Conservation (phyloP, 1,284 basidiomycete genomes). For the Trametes sp. region DNA sequence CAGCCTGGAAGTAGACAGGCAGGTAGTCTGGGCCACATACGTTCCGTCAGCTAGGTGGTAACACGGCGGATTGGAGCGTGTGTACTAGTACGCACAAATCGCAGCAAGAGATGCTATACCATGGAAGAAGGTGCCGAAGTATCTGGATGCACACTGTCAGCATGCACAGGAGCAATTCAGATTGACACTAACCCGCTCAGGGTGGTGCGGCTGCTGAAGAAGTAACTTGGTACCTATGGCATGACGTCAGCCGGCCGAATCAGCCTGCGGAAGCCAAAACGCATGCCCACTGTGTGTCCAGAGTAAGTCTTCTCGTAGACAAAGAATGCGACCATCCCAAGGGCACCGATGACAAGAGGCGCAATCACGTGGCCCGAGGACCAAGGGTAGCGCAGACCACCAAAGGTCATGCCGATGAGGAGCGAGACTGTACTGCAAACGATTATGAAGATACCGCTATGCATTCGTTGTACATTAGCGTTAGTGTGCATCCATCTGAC, state of each 20-base stretch:
- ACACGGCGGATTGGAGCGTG: neutral
- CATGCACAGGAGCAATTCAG: neutral
- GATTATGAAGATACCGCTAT: slow-evolving; percentile 29
- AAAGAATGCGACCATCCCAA: slow-evolving; percentile 23
- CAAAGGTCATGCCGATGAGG: slow-evolving; percentile 32
- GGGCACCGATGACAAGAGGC: slow-evolving; percentile 30
- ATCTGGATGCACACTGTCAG: slow-evolving; percentile 20
- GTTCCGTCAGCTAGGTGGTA: neutral
- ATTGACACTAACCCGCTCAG: slow-evolving; percentile 37
- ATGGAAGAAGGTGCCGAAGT: slow-evolving; percentile 32
- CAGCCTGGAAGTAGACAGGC: slow-evolving; percentile 55
- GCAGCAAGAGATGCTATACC: slow-evolving; percentile 7
- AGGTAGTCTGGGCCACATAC: slow-evolving; percentile 27
- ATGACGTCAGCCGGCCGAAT: neutral
- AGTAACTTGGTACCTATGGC: slow-evolving; percentile 36
- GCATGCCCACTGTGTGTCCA: slow-evolving; percentile 14
- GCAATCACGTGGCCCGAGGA: slow-evolving; percentile 25
- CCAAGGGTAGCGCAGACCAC: slow-evolving; percentile 31
- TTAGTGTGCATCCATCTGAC: no score
- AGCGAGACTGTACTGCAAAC: slow-evolving; percentile 24
- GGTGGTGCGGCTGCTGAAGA: slow-evolving; percentile 41
- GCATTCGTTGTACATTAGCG: no score
- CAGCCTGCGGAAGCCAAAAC: no score
- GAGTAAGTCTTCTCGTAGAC: slow-evolving; percentile 26
- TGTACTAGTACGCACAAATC: slow-evolving; percentile 10